These are phyloP conservation scores for Medicago lupulina DNA, from an alignment of 306 rosid genomes.

Conservation along the genomic window DNA sequence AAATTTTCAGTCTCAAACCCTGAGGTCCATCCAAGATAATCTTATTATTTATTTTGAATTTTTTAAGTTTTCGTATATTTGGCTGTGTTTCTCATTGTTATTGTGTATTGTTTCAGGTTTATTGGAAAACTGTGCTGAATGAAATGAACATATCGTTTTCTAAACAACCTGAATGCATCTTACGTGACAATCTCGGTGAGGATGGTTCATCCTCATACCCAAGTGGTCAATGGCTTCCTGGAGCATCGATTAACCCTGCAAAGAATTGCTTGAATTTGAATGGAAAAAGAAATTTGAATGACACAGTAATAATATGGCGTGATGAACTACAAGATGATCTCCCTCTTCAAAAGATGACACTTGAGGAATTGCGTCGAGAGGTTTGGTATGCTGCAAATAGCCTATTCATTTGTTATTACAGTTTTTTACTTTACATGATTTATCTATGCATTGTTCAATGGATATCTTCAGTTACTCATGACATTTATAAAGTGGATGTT, in stretches of 20 bases:
- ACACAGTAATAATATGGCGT: slow-evolving; percentile 75
- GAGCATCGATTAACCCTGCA: slow-evolving; percentile 84
- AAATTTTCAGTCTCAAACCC: slow-evolving; percentile 82
- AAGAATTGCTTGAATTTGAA: slow-evolving; percentile 70
- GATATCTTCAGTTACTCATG: neutral
- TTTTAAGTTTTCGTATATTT: neutral
- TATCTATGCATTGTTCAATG: slow-evolving; percentile 5
- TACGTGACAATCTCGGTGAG: slow-evolving; percentile 51
- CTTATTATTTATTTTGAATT: slow-evolving; percentile 17
- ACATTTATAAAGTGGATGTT: neutral
- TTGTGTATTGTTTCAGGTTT: slow-evolving; percentile 60
- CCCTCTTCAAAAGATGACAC: slow-evolving; percentile 68
- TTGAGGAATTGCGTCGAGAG: slow-evolving; percentile 67
- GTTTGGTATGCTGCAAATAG: slow-evolving; percentile 73
- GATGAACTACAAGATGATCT: slow-evolving; percentile 75
- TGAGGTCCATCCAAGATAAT: slow-evolving; percentile 41
- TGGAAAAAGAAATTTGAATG: slow-evolving; percentile 66
- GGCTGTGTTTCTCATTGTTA: slow-evolving; percentile 24
- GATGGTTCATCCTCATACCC: slow-evolving; percentile 52
- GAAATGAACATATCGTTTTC: slow-evolving; percentile 74
- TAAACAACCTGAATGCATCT: slow-evolving; percentile 71
- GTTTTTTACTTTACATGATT: slow-evolving; percentile 3
- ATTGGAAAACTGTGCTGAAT: slow-evolving; percentile 73
- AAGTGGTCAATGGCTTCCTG: slow-evolving; percentile 90
- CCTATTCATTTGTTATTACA: neutral